Evolutionary conservation across 208 protist species (phyloP).

Genomic region (Tritrichomonas musculus): DNA sequence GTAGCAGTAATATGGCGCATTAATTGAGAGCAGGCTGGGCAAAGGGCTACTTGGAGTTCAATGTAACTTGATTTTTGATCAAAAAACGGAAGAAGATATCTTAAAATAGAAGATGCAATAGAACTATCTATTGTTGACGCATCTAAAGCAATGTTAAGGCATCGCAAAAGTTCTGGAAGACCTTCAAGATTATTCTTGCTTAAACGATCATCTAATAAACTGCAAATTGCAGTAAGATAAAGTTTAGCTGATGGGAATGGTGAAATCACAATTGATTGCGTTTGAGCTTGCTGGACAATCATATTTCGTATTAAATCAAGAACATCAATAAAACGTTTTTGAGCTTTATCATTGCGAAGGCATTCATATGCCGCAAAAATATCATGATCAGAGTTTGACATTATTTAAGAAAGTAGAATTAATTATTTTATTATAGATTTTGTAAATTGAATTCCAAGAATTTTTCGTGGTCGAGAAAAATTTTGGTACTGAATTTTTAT

Average conservation of each 20-base stretch:
- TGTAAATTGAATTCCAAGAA: too few relatives aligned
- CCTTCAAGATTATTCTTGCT: background rate
- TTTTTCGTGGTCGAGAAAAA: too few relatives aligned
- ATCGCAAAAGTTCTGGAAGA: background rate
- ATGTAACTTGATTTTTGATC: background rate
- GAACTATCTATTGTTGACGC: background rate
- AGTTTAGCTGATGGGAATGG: background rate
- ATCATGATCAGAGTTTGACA: background rate
- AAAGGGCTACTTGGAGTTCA: background rate
- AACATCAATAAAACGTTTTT: background rate
- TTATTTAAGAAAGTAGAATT: too few relatives aligned
- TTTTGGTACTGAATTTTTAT: too few relatives aligned
- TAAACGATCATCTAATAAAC: background rate
- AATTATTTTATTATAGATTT: too few relatives aligned
- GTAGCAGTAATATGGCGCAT: too few relatives aligned
- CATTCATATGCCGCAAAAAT: constrained; percentile 16
- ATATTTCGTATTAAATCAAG: background rate
- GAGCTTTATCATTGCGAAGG: background rate
- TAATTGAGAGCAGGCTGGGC: background rate
- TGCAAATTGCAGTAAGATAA: background rate
- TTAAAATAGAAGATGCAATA: background rate
- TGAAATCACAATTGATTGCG: background rate
- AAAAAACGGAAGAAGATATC: background rate
- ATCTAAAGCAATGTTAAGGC: background rate
- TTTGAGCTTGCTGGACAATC: background rate